Percentiles rank a stretch among this genome's conserved stretches.
phyloP scores from a whole-genome alignment of 2,329 filamentous ascomycete species.

The Phialophora macrospora region DNA sequence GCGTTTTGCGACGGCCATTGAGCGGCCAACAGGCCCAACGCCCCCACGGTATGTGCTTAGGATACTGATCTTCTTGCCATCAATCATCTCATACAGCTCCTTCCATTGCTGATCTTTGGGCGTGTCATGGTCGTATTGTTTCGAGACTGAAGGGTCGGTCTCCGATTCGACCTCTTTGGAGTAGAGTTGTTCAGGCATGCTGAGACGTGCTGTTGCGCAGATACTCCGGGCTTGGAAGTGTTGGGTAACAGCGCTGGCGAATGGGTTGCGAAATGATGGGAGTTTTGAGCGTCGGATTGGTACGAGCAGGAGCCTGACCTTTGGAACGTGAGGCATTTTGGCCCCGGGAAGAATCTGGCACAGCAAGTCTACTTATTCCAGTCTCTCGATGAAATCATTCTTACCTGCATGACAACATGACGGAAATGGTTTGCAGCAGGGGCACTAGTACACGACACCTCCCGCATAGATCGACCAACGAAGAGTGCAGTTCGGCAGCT shows the following conservation, averaged over 20 bases:
- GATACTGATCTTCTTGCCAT: conserved; percentile 51
- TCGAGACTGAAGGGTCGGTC: conserved; percentile 55
- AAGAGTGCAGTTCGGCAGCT: conserved; percentile 1
- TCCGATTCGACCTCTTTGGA: conserved; percentile 48
- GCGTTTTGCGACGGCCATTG: conserved; percentile 54
- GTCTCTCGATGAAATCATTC: conserved; percentile 10
- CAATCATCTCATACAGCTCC: conserved; percentile 55
- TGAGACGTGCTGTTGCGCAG: conserved; percentile 37
- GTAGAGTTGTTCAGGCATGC: conserved; percentile 46
- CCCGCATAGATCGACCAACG: background rate
- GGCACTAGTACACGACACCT: background rate
- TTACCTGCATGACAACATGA: conserved; percentile 3
- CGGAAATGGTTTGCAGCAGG: background rate
- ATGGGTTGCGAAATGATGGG: background rate
- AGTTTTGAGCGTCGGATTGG: background rate
- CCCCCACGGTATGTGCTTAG: conserved; percentile 32
- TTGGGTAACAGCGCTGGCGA: background rate
- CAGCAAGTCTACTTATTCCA: conserved; percentile 1
- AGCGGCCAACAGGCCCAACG: conserved; percentile 45
- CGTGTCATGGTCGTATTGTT: conserved; percentile 54
- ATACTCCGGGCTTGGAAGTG: conserved; percentile 4
- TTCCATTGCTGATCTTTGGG: conserved; percentile 53
- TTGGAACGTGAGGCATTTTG: conserved; percentile 1
- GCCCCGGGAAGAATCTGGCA: background rate
- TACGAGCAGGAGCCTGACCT: background rate